These are phyloP conservation scores for Chaetomium sp. DNA, from an alignment of 2,329 filamentous ascomycete species.

Conservation along the genomic window DNA sequence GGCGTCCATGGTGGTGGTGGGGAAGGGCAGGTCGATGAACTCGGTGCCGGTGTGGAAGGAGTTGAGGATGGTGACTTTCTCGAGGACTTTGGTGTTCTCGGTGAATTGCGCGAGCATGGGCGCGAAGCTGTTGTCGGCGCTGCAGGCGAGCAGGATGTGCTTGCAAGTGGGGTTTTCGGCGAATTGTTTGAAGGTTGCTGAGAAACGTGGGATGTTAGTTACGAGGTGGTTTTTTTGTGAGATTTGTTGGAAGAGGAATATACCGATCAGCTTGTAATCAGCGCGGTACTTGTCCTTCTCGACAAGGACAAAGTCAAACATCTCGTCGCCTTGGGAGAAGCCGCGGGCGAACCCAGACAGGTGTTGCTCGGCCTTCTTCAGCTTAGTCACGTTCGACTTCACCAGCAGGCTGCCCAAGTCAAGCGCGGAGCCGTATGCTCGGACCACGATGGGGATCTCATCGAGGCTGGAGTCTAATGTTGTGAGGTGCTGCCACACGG, in stretches of 20 bases:
- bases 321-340: constrained; percentile 15
- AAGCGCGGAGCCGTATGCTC: constrained; percentile 14
- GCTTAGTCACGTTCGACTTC: constrained; percentile 8
- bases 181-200: constrained; percentile 15
- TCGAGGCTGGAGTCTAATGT: constrained; percentile 2
- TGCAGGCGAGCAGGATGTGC: constrained; percentile 12
- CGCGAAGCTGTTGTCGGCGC: constrained; percentile 17
- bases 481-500: constrained; percentile 9
- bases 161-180: constrained; percentile 11
- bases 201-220: background rate
- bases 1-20: constrained; percentile 4
- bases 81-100: background rate
- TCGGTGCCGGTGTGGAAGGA: constrained; percentile 16
- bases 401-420: constrained; percentile 9
- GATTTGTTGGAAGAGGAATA: background rate
- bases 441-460: constrained; percentile 8
- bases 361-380: background rate
- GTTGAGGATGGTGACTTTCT: constrained; percentile 15
- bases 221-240: background rate
- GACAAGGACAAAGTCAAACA: constrained; percentile 17
- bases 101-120: constrained; percentile 16
- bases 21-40: constrained; percentile 10
- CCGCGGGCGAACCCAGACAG: constrained; percentile 12
- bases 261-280: constrained; percentile 15
- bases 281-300: constrained; percentile 17